These are phyloP conservation scores for Staphylotrichum tortipilum DNA, from an alignment of 495 filamentous ascomycete species.

Conservation along the genomic window DNA sequence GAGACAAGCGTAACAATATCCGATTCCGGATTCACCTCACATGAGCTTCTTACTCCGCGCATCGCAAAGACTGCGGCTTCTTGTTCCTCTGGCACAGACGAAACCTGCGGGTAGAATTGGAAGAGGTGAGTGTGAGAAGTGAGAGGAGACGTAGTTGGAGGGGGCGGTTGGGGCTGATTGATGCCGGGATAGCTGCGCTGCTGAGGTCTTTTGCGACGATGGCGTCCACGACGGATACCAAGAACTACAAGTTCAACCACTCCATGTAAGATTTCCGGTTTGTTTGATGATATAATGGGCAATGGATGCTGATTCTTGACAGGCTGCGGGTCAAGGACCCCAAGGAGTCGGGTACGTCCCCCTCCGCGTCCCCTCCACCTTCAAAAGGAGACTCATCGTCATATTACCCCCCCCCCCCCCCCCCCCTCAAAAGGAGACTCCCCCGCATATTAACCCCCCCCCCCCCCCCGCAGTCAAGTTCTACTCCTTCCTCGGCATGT, in stretches of 20 bases:
- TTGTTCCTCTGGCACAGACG: slow-evolving; percentile 6
- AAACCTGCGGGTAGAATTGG: not conserved
- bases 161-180: not conserved
- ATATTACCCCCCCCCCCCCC: not conserved
- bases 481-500: slow-evolving; percentile 91
- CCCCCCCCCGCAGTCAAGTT: slow-evolving; percentile 56
- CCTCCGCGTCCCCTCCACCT: not conserved
- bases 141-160: too few relatives aligned
- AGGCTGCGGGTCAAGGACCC: slow-evolving; percentile 96
- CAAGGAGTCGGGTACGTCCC: slow-evolving; percentile 55
- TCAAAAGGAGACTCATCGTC: not conserved
- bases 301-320: slow-evolving; percentile 21
- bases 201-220: slow-evolving; percentile 48
- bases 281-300: slow-evolving; percentile 12
- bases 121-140: not conserved
- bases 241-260: slow-evolving; percentile 82
- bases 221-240: slow-evolving; percentile 60
- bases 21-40: slow-evolving; percentile 1
- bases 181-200: not conserved
- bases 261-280: slow-evolving; percentile 50
- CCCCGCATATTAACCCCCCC: too few relatives aligned
- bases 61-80: slow-evolving; percentile 9
- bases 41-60: slow-evolving; percentile 18
- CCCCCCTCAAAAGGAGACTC: not conserved
- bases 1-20: not conserved